These are phyloP conservation scores for Penicillium tannophilum DNA, from an alignment of 495 filamentous ascomycete genomes.

Conservation along the genomic window DNA sequence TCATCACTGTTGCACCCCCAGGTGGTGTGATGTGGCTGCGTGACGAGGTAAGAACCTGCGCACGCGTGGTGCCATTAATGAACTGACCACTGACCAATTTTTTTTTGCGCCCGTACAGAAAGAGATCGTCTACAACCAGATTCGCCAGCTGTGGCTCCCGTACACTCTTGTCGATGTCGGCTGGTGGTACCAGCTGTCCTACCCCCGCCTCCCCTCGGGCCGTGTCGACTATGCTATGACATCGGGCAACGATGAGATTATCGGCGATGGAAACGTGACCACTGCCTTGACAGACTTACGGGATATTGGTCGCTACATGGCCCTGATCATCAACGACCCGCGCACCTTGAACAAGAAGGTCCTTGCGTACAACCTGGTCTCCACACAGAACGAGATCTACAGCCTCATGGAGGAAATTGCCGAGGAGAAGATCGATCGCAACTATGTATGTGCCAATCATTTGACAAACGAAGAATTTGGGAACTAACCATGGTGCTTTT, in stretches of 20 bases:
- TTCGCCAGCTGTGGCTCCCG: conserved; percentile 53
- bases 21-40: conserved; percentile 50
- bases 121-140: conserved; percentile 57
- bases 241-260: conserved; percentile 45
- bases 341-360: conserved; percentile 61
- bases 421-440: conserved; percentile 55
- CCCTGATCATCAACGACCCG: conserved; percentile 55
- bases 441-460: conserved; percentile 45
- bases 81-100: conserved; percentile 15
- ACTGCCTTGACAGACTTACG: conserved; percentile 53
- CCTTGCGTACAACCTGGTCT: conserved; percentile 52
- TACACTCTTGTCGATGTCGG: conserved; percentile 66
- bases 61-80: neutral
- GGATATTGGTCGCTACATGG: conserved; percentile 60
- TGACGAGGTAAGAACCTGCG: conserved; percentile 40
- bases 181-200: conserved; percentile 60
- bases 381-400: conserved; percentile 53
- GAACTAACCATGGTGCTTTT: conserved; percentile 17
- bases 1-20: conserved; percentile 50
- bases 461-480: neutral
- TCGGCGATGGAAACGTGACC: conserved; percentile 52
- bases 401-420: conserved; percentile 51
- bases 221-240: conserved; percentile 54
- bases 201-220: conserved; percentile 54
- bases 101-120: conserved; percentile 36